A percentile compares a stretch with the other conserved stretches of the same genome.
phyloP scores from a whole-genome alignment of 352 stramenopile species.

The Globisporangium carolinianum region DNA sequence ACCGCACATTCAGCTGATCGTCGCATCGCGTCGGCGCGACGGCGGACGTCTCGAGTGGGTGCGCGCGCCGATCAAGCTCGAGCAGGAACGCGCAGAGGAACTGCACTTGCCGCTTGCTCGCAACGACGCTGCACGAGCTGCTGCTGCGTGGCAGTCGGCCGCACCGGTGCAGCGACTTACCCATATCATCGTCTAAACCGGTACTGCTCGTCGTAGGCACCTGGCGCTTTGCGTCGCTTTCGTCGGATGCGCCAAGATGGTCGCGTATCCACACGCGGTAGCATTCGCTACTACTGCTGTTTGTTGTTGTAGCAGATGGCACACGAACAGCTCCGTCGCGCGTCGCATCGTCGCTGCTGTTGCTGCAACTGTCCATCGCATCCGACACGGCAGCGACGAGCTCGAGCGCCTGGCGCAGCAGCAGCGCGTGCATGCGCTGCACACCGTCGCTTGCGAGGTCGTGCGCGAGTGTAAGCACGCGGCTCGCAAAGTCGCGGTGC shows the following conservation, averaged over 20 bases:
- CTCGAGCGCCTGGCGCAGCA: constrained; percentile 21
- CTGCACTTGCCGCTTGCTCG: constrained; percentile 28
- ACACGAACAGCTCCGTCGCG: too few species aligned
- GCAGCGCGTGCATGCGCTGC: constrained; percentile 7
- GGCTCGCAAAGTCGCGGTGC: constrained; percentile 10
- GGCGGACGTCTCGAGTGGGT: too few species aligned
- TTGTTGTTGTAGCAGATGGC: neutral
- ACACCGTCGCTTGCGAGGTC: constrained; percentile 25
- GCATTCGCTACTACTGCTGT: neutral
- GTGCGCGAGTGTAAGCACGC: constrained; percentile 23
- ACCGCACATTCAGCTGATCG: neutral
- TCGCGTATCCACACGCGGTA: constrained; percentile 24
- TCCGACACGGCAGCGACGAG: constrained; percentile 14
- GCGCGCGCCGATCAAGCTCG: constrained; percentile 21
- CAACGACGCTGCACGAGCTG: constrained; percentile 13
- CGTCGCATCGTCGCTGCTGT: too few species aligned
- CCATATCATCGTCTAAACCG: too few species aligned
- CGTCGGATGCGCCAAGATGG: constrained; percentile 13
- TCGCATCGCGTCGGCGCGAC: neutral
- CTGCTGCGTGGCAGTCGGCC: too few species aligned
- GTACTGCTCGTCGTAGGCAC: too few species aligned
- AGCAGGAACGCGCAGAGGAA: constrained; percentile 31
- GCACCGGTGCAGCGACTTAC: too few species aligned
- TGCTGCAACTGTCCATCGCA: neutral
- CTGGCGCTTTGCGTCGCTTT: neutral